A percentile compares a stretch with the other conserved stretches of the same genome.
These are phyloP conservation scores for Fusarium acutatum DNA, from an alignment of 2,329 filamentous ascomycete species.

Conservation along the genomic window DNA sequence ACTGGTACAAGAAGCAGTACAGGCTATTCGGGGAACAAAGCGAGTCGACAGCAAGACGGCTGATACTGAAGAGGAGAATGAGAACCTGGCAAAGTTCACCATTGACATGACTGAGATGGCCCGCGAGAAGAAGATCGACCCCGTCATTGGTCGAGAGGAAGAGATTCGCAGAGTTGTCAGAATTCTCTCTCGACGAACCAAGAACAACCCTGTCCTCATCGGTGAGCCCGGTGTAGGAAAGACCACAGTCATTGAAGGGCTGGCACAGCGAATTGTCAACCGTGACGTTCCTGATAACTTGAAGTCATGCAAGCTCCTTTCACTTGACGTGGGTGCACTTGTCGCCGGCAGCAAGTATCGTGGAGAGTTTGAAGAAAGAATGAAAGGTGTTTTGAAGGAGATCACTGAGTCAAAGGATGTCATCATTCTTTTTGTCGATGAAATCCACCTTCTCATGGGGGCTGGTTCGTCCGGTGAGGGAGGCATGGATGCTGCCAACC, in stretches of 20 bases:
- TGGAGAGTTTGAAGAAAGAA: slow-evolving; percentile 97
- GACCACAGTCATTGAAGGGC: slow-evolving; percentile 95
- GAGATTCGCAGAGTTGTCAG: slow-evolving; percentile 92
- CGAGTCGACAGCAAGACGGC: slow-evolving; percentile 96
- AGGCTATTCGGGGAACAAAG: slow-evolving; percentile 90
- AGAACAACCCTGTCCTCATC: slow-evolving; percentile 98
- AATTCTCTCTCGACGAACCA: slow-evolving; percentile 91
- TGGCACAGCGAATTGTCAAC: slow-evolving; percentile 95
- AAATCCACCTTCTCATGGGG: slow-evolving; percentile 98
- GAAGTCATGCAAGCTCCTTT: slow-evolving; percentile 91
- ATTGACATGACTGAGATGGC: slow-evolving; percentile 98
- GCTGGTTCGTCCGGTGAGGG: slow-evolving; percentile 94
- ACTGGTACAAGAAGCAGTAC: slow-evolving; percentile 88
- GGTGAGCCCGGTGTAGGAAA: slow-evolving; percentile 98
- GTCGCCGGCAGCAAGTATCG: slow-evolving; percentile 98
- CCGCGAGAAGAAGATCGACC: slow-evolving; percentile 96
- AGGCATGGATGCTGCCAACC: slow-evolving; percentile 97
- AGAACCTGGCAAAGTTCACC: slow-evolving; percentile 97
- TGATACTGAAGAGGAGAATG: slow-evolving; percentile 89
- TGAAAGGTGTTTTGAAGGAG: slow-evolving; percentile 99
- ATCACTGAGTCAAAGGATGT: slow-evolving; percentile 94
- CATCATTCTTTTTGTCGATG: slow-evolving; percentile 97
- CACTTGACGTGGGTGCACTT: slow-evolving; percentile 91
- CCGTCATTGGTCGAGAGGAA: slow-evolving; percentile 95
- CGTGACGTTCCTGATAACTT: slow-evolving; percentile 96